Base-by-base conservation (phyloP, 139 green algal genomes). In the Desmodesmus armatus region DNA sequence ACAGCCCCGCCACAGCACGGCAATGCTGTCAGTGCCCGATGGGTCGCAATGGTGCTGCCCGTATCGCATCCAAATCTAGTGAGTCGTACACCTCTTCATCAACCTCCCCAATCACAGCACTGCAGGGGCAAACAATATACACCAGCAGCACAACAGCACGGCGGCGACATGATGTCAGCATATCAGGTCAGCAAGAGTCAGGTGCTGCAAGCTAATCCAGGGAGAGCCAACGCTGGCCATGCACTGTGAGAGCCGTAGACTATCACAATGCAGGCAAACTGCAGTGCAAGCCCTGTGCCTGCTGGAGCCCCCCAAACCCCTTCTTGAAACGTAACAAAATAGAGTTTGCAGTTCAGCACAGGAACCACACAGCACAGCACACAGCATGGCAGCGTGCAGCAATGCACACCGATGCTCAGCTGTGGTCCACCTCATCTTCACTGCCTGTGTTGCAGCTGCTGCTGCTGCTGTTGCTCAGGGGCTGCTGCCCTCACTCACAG, bases 51-150 rank as follows among this genome's bases (percentile, higher is more conserved):
- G 96, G 96, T 27, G 92, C 41, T 27, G 96, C 96, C 27, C 85
- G 85, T 21, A 98, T 82, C 6, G 76, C 51, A n/a, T 65, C 85
- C 11, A 97, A 89, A 80, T 98, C 93, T 33, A 96, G 44, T 1
- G 89, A 58, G 0, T 90, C 83, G 51, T 99, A 95, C 23, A 91
- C 51, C 23, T 98, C 97, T 43, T 98, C 95, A 78, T 99, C 97
- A 35, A 99, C 69, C 87, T 99, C 96, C 0, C 97, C 97, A 31
- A 99, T 93, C 11, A 99, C 91, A 29, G 97, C 96, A 40, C 96
- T 99, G 94, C 3, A 31, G 17, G 74, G 73, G 13, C 25, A 51
- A 66, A 29, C 39, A 78, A 29, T 31, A 85, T 58, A 23, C 43
- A 78, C 13, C 63, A 78, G 47, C 17, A 41, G 41, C 17, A 78